Evolutionary conservation across 352 stramenopile species (phyloP).

Genomic region (Phytopythium chamaehyphon): DNA sequence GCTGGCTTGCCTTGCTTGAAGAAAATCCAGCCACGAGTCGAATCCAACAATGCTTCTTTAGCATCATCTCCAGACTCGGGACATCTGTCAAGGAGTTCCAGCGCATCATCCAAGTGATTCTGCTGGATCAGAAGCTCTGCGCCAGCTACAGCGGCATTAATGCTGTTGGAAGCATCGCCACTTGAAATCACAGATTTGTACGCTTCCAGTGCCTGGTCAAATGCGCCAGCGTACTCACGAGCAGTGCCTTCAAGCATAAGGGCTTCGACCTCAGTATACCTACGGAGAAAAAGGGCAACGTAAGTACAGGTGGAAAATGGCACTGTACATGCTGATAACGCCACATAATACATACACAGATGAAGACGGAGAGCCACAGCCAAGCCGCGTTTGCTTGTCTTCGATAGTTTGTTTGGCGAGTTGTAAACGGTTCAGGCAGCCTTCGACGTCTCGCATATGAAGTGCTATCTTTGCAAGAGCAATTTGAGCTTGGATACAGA

Average conservation of each 20-base stretch:
- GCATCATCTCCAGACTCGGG: slow-evolving; percentile 14
- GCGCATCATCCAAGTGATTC: slow-evolving; percentile 23
- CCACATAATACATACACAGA: slow-evolving; percentile 31
- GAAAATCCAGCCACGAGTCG: slow-evolving; percentile 45
- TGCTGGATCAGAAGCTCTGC: slow-evolving; percentile 44
- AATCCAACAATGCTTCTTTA: slow-evolving; percentile 13
- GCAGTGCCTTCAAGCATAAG: slow-evolving; percentile 57
- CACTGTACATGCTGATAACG: too few species aligned
- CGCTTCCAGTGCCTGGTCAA: slow-evolving; percentile 35
- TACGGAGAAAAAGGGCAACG: too few species aligned
- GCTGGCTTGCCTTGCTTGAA: slow-evolving; percentile 38
- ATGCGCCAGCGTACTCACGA: slow-evolving; percentile 39
- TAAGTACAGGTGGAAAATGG: too few species aligned
- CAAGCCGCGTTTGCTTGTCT: slow-evolving; percentile 43
- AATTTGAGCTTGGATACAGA: slow-evolving; percentile 57
- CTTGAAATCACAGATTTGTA: slow-evolving; percentile 32
- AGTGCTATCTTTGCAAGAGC: slow-evolving; percentile 47
- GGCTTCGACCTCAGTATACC: slow-evolving; percentile 49
- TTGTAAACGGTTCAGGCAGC: slow-evolving; percentile 45
- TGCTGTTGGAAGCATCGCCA: slow-evolving; percentile 13
- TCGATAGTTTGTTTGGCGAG: slow-evolving; percentile 31
- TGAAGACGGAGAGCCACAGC: slow-evolving; percentile 22
- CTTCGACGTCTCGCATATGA: slow-evolving; percentile 46
- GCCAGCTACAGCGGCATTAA: slow-evolving; percentile 34
- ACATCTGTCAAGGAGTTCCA: slow-evolving; percentile 24